Percentiles rank a stretch among this genome's conserved stretches.
phyloP scores from a whole-genome alignment of 495 filamentous ascomycete species.

The Lophiostoma macrostomum region DNA sequence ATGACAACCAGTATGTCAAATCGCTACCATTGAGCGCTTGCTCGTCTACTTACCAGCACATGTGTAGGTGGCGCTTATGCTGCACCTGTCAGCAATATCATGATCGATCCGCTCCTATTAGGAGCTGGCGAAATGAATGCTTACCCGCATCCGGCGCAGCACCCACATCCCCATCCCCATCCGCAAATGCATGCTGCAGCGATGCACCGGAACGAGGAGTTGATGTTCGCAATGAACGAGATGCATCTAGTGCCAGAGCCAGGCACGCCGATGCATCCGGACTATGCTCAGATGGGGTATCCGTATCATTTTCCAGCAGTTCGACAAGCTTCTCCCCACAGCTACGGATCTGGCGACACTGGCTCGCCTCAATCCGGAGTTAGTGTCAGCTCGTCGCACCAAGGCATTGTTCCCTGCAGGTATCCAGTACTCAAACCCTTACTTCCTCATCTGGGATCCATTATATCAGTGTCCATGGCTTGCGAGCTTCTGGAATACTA shows the following conservation, averaged over 20 bases:
- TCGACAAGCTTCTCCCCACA: constrained; percentile 27
- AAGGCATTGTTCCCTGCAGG: constrained; percentile 4
- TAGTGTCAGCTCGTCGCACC: constrained; percentile 25
- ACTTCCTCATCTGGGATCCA: constrained; percentile 42
- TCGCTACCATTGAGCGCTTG: background rate
- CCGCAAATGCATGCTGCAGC: constrained; percentile 13
- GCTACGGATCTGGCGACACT: constrained; percentile 29
- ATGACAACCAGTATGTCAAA: constrained; percentile 16
- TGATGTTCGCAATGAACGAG: constrained; percentile 31
- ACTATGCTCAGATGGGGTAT: constrained; percentile 23
- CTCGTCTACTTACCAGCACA: background rate
- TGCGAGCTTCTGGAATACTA: constrained; percentile 53
- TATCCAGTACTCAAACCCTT: constrained; percentile 31
- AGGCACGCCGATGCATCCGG: constrained; percentile 17
- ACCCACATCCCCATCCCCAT: too few species aligned
- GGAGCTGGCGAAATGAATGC: constrained; percentile 17
- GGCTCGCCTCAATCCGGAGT: constrained; percentile 28
- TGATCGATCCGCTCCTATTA: constrained; percentile 28
- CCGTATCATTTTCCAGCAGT: constrained; percentile 24
- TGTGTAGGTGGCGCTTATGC: constrained; percentile 7
- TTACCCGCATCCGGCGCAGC: too few species aligned
- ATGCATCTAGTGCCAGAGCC: constrained; percentile 26
- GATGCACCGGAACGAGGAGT: constrained; percentile 21
- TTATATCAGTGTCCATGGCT: constrained; percentile 45
- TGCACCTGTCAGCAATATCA: constrained; percentile 15